Percentiles rank a stretch among this genome's conserved stretches.
Evolutionary conservation across 2,329 filamentous ascomycete species (phyloP).

Genomic region (Diaporthe amygdali): DNA sequence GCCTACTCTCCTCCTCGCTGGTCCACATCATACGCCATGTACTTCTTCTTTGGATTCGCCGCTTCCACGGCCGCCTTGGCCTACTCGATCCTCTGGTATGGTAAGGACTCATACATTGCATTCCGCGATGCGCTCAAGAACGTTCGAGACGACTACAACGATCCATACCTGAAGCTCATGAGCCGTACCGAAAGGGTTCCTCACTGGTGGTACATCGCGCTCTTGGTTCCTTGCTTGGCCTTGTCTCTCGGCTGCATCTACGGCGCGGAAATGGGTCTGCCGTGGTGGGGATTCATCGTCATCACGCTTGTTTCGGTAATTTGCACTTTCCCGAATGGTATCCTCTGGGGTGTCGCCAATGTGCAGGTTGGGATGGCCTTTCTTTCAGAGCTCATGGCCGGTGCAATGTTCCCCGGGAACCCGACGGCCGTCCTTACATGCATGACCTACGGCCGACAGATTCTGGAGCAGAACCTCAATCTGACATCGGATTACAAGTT

Average conservation of each 20-base stretch:
- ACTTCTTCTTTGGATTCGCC: constrained; percentile 41
- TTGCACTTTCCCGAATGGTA: constrained; percentile 37
- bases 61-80: constrained; percentile 36
- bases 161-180: constrained; percentile 39
- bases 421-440: constrained; percentile 35
- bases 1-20: constrained; percentile 34
- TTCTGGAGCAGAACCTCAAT: constrained; percentile 38
- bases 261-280: constrained; percentile 33
- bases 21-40: constrained; percentile 36
- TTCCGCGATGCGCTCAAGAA: constrained; percentile 29
- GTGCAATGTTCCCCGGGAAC: constrained; percentile 35
- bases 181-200: constrained; percentile 32
- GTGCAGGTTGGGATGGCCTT: constrained; percentile 36
- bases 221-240: constrained; percentile 32
- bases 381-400: constrained; percentile 36
- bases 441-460: constrained; percentile 38
- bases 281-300: constrained; percentile 38
- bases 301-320: constrained; percentile 32
- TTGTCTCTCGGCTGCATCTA: constrained; percentile 35
- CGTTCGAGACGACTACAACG: constrained; percentile 32
- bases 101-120: constrained; percentile 29
- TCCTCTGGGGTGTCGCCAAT: constrained; percentile 36
- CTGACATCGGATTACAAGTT: constrained; percentile 41
- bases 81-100: constrained; percentile 36
- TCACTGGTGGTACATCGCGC: constrained; percentile 37